Evolutionary conservation across 1,139 yeast genomes (phyloP).

Genomic region (Geotrichum klebahnii): DNA sequence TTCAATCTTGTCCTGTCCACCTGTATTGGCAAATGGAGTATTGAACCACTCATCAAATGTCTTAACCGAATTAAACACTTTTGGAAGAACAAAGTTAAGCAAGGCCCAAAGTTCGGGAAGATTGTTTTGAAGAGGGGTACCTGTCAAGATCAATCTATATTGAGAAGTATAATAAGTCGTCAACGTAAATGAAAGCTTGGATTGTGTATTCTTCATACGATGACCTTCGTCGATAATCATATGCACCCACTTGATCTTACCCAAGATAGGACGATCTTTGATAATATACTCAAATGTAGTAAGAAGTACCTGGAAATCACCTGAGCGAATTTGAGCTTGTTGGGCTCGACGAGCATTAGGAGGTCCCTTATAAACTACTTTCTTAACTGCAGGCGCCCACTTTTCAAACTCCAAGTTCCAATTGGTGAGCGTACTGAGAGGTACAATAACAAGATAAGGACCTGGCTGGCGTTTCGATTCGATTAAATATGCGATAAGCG

Average conservation of each 20-base stretch:
- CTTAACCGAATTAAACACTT: constrained; percentile 92
- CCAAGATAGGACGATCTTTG: constrained; percentile 76
- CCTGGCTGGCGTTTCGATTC: constrained; percentile 59
- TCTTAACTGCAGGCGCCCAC: constrained; percentile 88
- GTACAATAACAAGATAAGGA: constrained; percentile 88
- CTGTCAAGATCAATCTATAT: constrained; percentile 86
- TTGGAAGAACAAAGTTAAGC: constrained; percentile 88
- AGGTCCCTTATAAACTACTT: constrained; percentile 82
- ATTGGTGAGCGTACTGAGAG: constrained; percentile 87
- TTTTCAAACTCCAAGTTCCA: constrained; percentile 96
- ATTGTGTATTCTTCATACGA: constrained; percentile 90
- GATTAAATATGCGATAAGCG: constrained; percentile 78
- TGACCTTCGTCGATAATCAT: constrained; percentile 99
- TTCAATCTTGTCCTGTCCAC: constrained; percentile 88
- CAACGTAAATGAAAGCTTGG: constrained; percentile 80
- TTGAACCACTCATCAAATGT: constrained; percentile 98
- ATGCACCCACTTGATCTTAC: constrained; percentile 82
- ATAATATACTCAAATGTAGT: constrained; percentile 93
- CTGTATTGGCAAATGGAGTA: constrained; percentile 96
- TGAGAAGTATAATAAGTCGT: constrained; percentile 77
- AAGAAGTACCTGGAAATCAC: constrained; percentile 82
- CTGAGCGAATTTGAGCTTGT: constrained; percentile 67
- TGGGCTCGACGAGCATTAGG: constrained; percentile 78
- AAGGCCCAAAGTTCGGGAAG: constrained; percentile 97
- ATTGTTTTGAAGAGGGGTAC: constrained; percentile 94